Conservation (phyloP, 306 rosid species). For the Citrullus colocynthis region DNA sequence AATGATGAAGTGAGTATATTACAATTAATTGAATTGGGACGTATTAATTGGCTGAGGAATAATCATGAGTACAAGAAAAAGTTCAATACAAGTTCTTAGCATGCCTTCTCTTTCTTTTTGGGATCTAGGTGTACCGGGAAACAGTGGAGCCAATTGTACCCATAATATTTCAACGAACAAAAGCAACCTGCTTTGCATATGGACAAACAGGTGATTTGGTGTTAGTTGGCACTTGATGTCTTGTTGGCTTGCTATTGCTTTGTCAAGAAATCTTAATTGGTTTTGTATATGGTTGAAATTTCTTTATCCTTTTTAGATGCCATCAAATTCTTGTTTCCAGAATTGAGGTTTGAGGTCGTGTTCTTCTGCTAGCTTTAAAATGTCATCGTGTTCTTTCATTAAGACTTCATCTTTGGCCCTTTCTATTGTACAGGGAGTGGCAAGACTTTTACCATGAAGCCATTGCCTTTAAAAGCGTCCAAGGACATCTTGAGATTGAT, state of each 20-base stretch:
- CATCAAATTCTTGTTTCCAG: background rate
- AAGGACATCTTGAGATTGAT: conserved; percentile 89
- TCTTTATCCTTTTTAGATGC: background rate
- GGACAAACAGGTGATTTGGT: conserved; percentile 85
- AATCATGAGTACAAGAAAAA: background rate
- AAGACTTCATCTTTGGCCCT: conserved; percentile 9
- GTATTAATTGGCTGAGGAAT: background rate
- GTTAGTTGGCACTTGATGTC: conserved; percentile 13
- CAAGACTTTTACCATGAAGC: conserved; percentile 93
- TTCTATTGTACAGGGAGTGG: conserved; percentile 68
- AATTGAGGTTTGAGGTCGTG: background rate
- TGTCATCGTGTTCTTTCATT: background rate
- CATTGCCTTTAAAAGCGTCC: conserved; percentile 90
- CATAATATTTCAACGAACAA: conserved; percentile 88
- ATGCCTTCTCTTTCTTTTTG: background rate
- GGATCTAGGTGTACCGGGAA: conserved; percentile 72
- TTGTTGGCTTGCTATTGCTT: conserved; percentile 1
- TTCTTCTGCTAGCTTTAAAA: background rate
- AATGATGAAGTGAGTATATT: conserved; percentile 67
- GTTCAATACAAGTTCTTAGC: background rate
- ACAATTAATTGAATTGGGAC: conserved; percentile 5
- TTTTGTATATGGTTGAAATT: background rate
- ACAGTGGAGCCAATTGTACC: conserved; percentile 99
- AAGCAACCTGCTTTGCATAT: conserved; percentile 97
- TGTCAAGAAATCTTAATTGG: background rate